Base-by-base conservation (phyloP, 2,329 filamentous ascomycete species). In the Apiospora marii region DNA sequence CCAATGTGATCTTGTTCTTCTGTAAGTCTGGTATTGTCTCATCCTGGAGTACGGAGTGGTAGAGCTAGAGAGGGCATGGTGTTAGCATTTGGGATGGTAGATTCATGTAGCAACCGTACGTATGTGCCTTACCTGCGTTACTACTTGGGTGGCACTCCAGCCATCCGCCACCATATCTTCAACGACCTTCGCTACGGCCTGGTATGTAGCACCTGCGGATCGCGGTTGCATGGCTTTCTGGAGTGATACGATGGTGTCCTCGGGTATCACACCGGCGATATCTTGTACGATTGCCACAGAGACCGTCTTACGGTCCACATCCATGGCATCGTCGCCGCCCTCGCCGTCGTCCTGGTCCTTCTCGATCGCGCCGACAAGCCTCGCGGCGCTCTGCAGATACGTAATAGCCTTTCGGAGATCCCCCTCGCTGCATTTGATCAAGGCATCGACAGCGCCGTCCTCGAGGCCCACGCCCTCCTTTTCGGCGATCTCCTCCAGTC, bases 351-450 rank as follows among this genome's bases (percentile, higher is more conserved):
- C 82, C 72, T 85, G 85, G 69, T 81, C 84, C 51, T 83, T 81
- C 76, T 86, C 82, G 68, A 85, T 87, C 22, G 93, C 92, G 1
- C 95, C 94, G 1, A 97, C 94, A 58, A 99, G 84, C 74, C 95
- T 87, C 34, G 96, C 95, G n/a, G 95, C 95, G 81, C 94, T 97
- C 84, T 99, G 96, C 80, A 99, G 81, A 79, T 94, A 98, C 0
- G 96, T 99, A 78, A 99, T 98, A 1, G 96, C 96, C 81, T 98
- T 97, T 82, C 97, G 88, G 83, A 99, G 82, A 87, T 99, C 97
- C 53, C 97, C 96, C 78, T 99, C 96, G 72, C 94, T 94, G 77
- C 94, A 97, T 74, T 90, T 89, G 75, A 99, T 94, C 73, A 99
- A 85, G 44, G 94, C 92, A 76, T 97, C 93, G 24, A 96, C 85